phyloP scores from a whole-genome alignment of 2,329 filamentous ascomycete genomes.

The Cyphellophora attinorum region DNA sequence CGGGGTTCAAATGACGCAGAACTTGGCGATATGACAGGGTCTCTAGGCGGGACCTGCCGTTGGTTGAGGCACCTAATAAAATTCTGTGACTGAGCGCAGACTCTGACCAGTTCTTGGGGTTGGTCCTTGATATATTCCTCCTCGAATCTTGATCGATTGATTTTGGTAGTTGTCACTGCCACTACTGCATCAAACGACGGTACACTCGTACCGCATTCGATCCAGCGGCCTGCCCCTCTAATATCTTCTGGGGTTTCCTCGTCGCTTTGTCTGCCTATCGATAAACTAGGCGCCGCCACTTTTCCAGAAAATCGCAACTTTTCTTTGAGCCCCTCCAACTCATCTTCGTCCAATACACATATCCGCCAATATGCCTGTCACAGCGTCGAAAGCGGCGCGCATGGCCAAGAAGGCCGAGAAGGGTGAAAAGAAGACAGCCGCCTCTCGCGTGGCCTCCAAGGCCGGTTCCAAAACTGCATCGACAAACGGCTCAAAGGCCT shows the following conservation, averaged over 20 bases:
- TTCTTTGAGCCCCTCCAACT: neutral
- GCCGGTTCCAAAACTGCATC: constrained; percentile 53
- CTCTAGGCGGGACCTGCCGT: too few species aligned
- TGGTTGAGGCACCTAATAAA: too few species aligned
- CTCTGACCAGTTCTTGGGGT: too few species aligned
- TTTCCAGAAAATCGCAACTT: neutral
- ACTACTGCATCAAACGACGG: too few species aligned
- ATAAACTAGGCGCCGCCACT: constrained; percentile 1
- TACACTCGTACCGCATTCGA: too few species aligned
- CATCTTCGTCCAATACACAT: neutral
- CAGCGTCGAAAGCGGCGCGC: constrained; percentile 59
- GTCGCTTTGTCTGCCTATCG: constrained; percentile 1
- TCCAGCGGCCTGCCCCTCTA: too few species aligned
- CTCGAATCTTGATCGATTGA: too few species aligned
- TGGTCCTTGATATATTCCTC: too few species aligned
- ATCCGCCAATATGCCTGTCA: constrained; percentile 45
- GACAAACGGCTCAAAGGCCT: constrained; percentile 36
- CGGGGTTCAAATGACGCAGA: too few species aligned
- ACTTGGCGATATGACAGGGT: too few species aligned
- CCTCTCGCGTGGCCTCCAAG: constrained; percentile 63
- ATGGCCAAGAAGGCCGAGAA: constrained; percentile 63
- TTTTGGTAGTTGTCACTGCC: too few species aligned
- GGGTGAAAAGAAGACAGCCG: constrained; percentile 49
- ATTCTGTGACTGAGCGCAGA: too few species aligned
- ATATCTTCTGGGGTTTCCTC: neutral